Conservation (phyloP, 1,284 basidiomycete genomes). For the Amylostereum areolatum region DNA sequence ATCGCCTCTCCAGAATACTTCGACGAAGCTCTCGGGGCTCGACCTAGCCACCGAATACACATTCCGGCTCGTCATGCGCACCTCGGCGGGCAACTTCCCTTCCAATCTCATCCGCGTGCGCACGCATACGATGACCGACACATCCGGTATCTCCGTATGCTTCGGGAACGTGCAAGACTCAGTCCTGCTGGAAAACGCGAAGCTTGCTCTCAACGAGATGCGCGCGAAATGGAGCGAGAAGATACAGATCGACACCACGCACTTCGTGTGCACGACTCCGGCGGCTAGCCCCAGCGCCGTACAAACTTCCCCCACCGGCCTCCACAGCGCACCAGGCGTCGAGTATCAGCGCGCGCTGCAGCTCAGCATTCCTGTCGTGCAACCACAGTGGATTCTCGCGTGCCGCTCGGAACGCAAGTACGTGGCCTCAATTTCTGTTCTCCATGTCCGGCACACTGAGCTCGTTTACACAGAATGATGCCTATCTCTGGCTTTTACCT, state of each 20-base stretch:
- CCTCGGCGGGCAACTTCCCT: constrained; percentile 83
- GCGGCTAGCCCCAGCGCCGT: constrained; percentile 60
- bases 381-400: constrained; percentile 86
- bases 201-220: constrained; percentile 76
- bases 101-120: constrained; percentile 78
- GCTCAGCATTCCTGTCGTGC: constrained; percentile 85
- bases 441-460: neutral
- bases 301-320: constrained; percentile 39
- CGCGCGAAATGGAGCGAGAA: constrained; percentile 83
- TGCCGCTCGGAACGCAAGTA: constrained; percentile 80
- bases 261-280: constrained; percentile 91
- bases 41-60: constrained; percentile 85
- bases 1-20: constrained; percentile 74
- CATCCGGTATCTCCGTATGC: constrained; percentile 88
- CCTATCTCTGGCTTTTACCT: constrained; percentile 81
- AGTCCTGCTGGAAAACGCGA: constrained; percentile 71
- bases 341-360: constrained; percentile 90
- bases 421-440: constrained; percentile 19
- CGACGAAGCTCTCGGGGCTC: constrained; percentile 86
- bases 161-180: constrained; percentile 84
- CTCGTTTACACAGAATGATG: constrained; percentile 56
- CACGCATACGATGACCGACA: constrained; percentile 92
- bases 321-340: constrained; percentile 57
- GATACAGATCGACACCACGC: constrained; percentile 95
- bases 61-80: constrained; percentile 88